Evolutionary conservation across 345 rosid species (phyloP), one percentile per base, ranked within the genome.

Genomic region (Geranium brycei): DNA sequence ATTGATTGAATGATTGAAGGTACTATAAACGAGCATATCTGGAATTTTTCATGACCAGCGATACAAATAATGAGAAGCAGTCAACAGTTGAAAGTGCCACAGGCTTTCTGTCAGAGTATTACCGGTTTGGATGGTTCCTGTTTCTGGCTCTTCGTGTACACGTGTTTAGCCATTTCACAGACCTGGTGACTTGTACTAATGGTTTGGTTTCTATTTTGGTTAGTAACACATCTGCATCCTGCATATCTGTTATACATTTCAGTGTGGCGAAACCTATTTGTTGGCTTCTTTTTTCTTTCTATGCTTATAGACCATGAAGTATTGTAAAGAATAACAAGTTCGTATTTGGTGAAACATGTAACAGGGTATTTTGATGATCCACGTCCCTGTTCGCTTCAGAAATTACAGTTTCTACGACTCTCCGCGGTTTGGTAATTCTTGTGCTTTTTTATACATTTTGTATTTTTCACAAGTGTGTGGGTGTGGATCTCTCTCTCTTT

Each of bases 181-280:
- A 93, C 76, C 82, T 93, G 19, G 89, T 86, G 72, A 86, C 96
- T 40, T 87, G 96, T 78, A 76, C 85, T 30, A 90, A 87, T 75
- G 97, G 95, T 69, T 72, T 90, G 76, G 89, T 88, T 64, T 87
- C 96, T 65, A 71, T 93, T 70, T 75, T 90, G 99, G 97, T 90
- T 65, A 82, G 98, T 84, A 66, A 47, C 62, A 14, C 23, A 6
- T 13, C 53, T 47, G 11, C 41, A 35, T 35, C 38, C 28, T 23
- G 28, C 28, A 23, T 23, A 23, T 38, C 8, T 38, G 47, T 38
- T 38, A 38, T 38, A 10, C 47, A 38, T 5, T 38, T 38, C 47
- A 38, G 47, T 5, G 47, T 38, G 11, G 8, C 47, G 2, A 38
- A 38, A 38, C 47, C 47, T 38, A 38, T 38, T 38, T 38, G 47